These are phyloP conservation scores for Botrytis byssoidea DNA, from an alignment of 2,329 filamentous ascomycete species.

Conservation along the genomic window DNA sequence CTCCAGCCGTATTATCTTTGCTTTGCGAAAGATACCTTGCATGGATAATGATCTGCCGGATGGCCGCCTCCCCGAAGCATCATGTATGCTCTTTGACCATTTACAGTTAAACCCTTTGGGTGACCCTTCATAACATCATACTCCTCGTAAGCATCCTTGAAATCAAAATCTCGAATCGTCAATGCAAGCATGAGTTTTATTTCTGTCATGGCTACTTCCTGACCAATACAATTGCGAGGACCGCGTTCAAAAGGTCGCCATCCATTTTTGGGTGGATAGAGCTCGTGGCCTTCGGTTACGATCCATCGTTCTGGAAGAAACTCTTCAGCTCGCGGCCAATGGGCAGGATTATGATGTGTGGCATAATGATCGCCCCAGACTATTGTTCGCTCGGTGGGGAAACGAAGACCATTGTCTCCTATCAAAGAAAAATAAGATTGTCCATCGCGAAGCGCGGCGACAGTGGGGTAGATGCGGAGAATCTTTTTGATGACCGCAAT, in stretches of 20 bases:
- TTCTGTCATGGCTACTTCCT: constrained; percentile 52
- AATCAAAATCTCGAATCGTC: constrained; percentile 22
- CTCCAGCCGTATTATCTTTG: too few species aligned
- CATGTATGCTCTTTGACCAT: constrained; percentile 15
- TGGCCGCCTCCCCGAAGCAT: background rate
- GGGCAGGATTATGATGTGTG: constrained; percentile 42
- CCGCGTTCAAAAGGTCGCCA: constrained; percentile 57
- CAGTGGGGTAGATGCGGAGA: background rate
- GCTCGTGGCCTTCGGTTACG: constrained; percentile 39
- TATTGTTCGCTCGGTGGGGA: background rate
- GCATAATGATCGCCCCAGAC: constrained; percentile 8
- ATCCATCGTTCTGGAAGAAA: constrained; percentile 52
- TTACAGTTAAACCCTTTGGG: background rate
- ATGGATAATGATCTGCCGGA: constrained; percentile 1
- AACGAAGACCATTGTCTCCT: background rate
- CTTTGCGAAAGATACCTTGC: background rate
- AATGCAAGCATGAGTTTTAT: constrained; percentile 49
- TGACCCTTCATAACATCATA: background rate
- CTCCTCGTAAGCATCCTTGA: constrained; percentile 10
- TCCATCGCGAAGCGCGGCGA: background rate
- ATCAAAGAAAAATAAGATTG: background rate
- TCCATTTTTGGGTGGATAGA: constrained; percentile 42
- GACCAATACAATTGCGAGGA: constrained; percentile 55
- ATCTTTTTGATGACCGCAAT: constrained; percentile 29
- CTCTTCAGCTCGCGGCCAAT: constrained; percentile 46